Base-by-base conservation (phyloP, 768 basidiomycete genomes). In the Cubamyces lactineus region DNA sequence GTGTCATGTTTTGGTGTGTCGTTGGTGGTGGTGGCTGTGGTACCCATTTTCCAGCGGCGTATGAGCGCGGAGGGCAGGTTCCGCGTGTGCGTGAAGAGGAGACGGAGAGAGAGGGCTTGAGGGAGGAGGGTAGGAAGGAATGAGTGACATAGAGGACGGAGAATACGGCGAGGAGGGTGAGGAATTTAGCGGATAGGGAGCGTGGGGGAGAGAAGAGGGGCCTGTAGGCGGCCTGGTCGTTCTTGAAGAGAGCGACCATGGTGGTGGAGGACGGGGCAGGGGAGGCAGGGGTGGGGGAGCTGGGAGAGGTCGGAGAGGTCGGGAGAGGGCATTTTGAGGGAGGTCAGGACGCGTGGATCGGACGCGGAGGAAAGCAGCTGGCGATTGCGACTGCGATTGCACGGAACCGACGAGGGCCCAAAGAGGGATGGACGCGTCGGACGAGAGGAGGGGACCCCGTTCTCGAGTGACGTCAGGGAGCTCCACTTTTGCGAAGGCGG, bases 11-110 rank as follows among this genome's bases (percentile, higher is more conserved):
- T 3, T 61, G 53, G 24, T 51, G 62, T 43, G 41, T 55, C 4
- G 66, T 74, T 8, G 76, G 74, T 8, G 75, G 74, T 8, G 76
- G 72, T n/a, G 34, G 34, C 34, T 70, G 75, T 30, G 76, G 71
- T 16, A 68, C 67, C 85, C 85, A 86, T 15, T 70, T 41, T 2
- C 79, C 79, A 13, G 62, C 53, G 5, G 77, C 68, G 71, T 73
- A 80, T 0, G 68, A 67, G 12, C 72, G 69, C 2, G 79, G 77
- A 0, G 76, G 53, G 57, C 79, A 80, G 34, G 71, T 57, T 64
- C 66, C 23, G 58, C 63, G 57, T 50, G 43, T 2, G 6, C 57
- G 51, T 3, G 24, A 28, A 23, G 54, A 50, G 5, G 56, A 42
- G 24, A 53, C 48, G 38, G 54, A 38, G n/a, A 45, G 42, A 39